phyloP scores from a whole-genome alignment of 23 red algal genomes.

The Gracilaria domingensis region DNA sequence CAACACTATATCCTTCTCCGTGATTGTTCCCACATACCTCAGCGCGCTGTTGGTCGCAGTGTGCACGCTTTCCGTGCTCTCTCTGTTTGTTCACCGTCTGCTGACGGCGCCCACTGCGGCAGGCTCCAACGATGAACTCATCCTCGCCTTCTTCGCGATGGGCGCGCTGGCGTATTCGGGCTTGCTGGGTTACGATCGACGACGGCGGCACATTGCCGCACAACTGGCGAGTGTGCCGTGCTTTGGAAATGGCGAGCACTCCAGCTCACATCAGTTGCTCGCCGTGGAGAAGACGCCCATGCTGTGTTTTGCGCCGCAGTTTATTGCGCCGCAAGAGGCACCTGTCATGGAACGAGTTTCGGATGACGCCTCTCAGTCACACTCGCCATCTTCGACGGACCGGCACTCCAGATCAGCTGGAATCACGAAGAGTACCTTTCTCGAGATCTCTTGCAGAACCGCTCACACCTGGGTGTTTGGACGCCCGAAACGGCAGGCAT shows the following conservation, averaged over 20 bases:
- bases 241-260: slow-evolving; percentile 48
- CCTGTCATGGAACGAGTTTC: not conserved
- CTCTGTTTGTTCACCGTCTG: slow-evolving; percentile 51
- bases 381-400: slow-evolving; percentile 9
- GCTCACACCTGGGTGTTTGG: slow-evolving; percentile 57
- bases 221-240: slow-evolving; percentile 21
- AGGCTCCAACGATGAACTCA: slow-evolving; percentile 24
- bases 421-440: slow-evolving; percentile 43
- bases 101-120: not conserved
- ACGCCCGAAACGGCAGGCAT: slow-evolving; percentile 53
- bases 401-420: slow-evolving; percentile 22
- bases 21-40: slow-evolving; percentile 30
- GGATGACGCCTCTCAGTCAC: not conserved
- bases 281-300: slow-evolving; percentile 28
- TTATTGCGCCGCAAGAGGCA: slow-evolving; percentile 7
- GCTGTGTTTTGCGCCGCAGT: slow-evolving; percentile 34
- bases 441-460: slow-evolving; percentile 49
- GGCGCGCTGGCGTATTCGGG: slow-evolving; percentile 36
- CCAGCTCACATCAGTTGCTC: slow-evolving; percentile 31
- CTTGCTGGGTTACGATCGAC: slow-evolving; percentile 44
- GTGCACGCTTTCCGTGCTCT: slow-evolving; percentile 11
- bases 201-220: slow-evolving; percentile 27
- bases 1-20: slow-evolving; percentile 28
- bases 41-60: not conserved
- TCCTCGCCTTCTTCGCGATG: slow-evolving; percentile 14